Evolutionary conservation across 225 moss, liverwort and hornwort species (phyloP).

Genomic region (Polytrichum formosum): DNA sequence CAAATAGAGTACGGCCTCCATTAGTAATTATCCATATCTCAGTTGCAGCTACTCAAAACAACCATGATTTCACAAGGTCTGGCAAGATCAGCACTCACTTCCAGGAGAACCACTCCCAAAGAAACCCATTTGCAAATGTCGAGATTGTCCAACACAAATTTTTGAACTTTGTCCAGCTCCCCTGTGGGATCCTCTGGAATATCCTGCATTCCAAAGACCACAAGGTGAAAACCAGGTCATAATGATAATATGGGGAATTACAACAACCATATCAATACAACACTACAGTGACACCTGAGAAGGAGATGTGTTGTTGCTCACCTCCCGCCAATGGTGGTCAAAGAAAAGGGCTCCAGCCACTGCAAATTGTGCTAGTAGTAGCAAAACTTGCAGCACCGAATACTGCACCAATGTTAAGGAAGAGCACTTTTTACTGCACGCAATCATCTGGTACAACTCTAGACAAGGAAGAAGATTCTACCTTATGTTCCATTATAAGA

Average conservation of each 20-base stretch:
- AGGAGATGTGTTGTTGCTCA: slow-evolving; percentile 7
- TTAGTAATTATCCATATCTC: too few relatives aligned
- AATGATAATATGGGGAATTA: too few relatives aligned
- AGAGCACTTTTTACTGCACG: background rate
- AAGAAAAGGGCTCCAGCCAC: slow-evolving; percentile 76
- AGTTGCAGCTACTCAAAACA: too few relatives aligned
- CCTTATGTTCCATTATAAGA: too few relatives aligned
- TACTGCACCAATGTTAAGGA: slow-evolving; percentile 67
- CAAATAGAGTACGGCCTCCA: too few relatives aligned
- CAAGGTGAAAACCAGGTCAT: background rate
- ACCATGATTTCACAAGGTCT: background rate
- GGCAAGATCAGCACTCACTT: slow-evolving; percentile 36
- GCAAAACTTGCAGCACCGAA: slow-evolving; percentile 59
- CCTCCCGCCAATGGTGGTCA: slow-evolving; percentile 80
- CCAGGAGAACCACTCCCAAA: slow-evolving; percentile 68
- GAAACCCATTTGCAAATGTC: slow-evolving; percentile 90
- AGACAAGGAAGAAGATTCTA: too few relatives aligned
- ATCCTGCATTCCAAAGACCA: slow-evolving; percentile 40
- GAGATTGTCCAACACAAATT: slow-evolving; percentile 71
- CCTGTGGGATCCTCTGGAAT: slow-evolving; percentile 91
- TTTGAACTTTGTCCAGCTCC: slow-evolving; percentile 70
- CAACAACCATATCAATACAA: background rate
- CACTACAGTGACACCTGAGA: background rate
- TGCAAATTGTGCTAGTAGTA: slow-evolving; percentile 72
- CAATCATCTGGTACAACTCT: too few relatives aligned